A percentile compares a stretch with the other conserved stretches of the same genome.
These are phyloP conservation scores for Sisymbrium irio DNA, from an alignment of 345 rosid species.

Conservation along the genomic window DNA sequence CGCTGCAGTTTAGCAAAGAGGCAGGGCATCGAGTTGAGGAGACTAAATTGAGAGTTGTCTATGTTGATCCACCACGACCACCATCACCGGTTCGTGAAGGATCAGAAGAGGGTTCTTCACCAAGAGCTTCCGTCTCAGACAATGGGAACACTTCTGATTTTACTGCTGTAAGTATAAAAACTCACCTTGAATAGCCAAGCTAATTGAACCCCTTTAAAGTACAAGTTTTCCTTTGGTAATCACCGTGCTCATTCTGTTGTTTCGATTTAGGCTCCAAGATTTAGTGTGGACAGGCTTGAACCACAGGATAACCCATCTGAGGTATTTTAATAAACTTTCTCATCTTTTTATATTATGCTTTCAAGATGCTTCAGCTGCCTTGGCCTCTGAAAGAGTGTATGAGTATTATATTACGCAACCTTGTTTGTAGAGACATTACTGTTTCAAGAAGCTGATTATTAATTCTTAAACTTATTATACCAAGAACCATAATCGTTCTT, in stretches of 20 bases:
- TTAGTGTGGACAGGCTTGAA: constrained; percentile 44
- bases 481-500: background rate
- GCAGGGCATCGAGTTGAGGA: constrained; percentile 63
- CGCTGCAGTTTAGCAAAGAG: constrained; percentile 61
- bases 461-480: background rate
- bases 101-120: constrained; percentile 82
- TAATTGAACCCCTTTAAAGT: background rate
- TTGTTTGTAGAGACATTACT: too few species aligned
- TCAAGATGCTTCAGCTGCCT: background rate
- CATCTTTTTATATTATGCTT: background rate
- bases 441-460: background rate
- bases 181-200: background rate
- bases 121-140: constrained; percentile 66
- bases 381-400: background rate
- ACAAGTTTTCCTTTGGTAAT: background rate
- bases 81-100: constrained; percentile 81
- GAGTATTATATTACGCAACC: background rate
- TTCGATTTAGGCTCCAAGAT: constrained; percentile 56
- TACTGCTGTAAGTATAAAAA: constrained; percentile 47
- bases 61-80: constrained; percentile 72
- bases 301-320: constrained; percentile 53
- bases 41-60: constrained; percentile 72
- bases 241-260: constrained; percentile 14
- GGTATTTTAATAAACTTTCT: constrained; percentile 38
- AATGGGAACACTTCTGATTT: constrained; percentile 53